Evolutionary conservation across 306 rosid genomes (phyloP), one percentile per base, ranked within the genome.

Genomic region (Prunus mume): DNA sequence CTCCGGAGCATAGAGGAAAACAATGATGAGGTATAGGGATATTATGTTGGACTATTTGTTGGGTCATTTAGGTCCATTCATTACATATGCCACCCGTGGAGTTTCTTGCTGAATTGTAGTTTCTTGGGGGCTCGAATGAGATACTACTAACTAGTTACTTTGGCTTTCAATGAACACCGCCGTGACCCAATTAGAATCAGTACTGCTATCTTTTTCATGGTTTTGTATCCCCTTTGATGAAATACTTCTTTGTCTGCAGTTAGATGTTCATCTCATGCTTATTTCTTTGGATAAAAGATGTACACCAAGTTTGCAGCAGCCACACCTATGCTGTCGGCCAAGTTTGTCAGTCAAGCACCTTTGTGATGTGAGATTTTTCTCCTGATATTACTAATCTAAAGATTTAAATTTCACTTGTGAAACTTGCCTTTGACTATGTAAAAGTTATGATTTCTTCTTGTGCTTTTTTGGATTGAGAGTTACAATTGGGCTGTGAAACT

Each of bases 281-380:
- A 61, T 87, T 82, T 90, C 97, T 69, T 68, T 89, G 87, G 91
- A 91, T 77, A 73, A 81, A 82, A 83, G 74, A 82, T 78, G 73
- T 69, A 83, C 85, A 68, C 94, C 96, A 61, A 79, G 77, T 82
- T 86, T 93, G 88, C 85, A 79, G 86, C 90, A 90, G 83, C 93
- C 92, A 6, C 91, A 93, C 85, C 93, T 93, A 69, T 83, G 91
- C 80, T 93, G 98, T 82, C 89, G 87, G 58, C 91, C 98, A 72
- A 93, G 87, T 68, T 79, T 90, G 83, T 85, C 96, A 12, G 88
- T 93, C 76, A 85, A 84, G 79, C 87, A 87, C 82, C 87, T 93
- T 34, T 82, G 87, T 18, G 93, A 91, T 80, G 98, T 93, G 70
- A 87, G 96, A 80, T 81, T 66, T 60, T 80, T 79, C 49, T 69